These are phyloP conservation scores for Annulohypoxylon moriforme DNA, from an alignment of 495 filamentous ascomycete species.

Conservation along the genomic window DNA sequence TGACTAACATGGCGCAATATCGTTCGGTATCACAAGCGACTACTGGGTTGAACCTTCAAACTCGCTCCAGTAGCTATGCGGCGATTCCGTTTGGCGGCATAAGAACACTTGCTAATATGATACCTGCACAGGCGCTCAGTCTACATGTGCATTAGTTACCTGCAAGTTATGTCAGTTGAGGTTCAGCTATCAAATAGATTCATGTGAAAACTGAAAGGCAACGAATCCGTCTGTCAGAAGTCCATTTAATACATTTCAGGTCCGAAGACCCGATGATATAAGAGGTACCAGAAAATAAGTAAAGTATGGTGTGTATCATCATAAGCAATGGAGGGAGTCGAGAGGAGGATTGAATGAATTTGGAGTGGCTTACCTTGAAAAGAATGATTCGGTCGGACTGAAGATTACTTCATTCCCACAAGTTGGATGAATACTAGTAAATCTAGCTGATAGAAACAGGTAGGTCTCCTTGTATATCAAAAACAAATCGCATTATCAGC, in stretches of 20 bases:
- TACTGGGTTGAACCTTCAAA: not conserved
- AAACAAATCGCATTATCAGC: not conserved
- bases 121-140: not conserved
- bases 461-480: not conserved
- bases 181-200: not conserved
- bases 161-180: slow-evolving; percentile 29
- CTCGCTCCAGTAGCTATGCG: not conserved
- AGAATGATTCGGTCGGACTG: not conserved
- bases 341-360: slow-evolving; percentile 7
- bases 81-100: not conserved
- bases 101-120: not conserved
- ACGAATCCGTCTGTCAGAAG: slow-evolving; percentile 61
- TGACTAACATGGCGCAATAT: not conserved
- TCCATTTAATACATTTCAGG: slow-evolving; percentile 68
- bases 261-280: slow-evolving; percentile 65
- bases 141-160: slow-evolving; percentile 7
- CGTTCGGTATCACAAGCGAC: not conserved
- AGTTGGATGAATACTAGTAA: not conserved
- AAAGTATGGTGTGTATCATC: slow-evolving; percentile 61
- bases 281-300: slow-evolving; percentile 72
- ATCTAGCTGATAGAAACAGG: not conserved
- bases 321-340: slow-evolving; percentile 44
- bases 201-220: slow-evolving; percentile 8
- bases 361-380: slow-evolving; percentile 28
- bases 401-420: not conserved